These are phyloP conservation scores for Fusarium sp. DNA, from an alignment of 2,329 filamentous ascomycete genomes.

Conservation along the genomic window DNA sequence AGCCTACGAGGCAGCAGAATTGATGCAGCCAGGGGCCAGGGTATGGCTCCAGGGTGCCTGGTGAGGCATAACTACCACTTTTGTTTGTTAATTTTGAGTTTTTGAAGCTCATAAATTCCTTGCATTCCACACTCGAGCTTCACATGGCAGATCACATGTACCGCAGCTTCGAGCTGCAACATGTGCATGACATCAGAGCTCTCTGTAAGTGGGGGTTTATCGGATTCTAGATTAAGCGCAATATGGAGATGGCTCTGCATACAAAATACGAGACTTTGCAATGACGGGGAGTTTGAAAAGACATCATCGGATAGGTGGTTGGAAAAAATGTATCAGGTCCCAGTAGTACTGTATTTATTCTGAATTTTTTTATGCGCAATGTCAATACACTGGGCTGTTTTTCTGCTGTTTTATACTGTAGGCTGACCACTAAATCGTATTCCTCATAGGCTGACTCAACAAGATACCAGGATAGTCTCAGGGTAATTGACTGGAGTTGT, in stretches of 20 bases:
- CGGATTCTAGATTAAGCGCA: background rate
- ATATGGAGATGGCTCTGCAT: background rate
- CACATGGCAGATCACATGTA: constrained; percentile 2
- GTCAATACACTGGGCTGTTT: too few relatives aligned
- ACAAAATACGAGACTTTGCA: background rate
- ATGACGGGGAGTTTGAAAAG: background rate
- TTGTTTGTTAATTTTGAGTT: background rate
- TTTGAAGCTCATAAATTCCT: background rate
- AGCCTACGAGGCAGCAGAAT: constrained; percentile 38
- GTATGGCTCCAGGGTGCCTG: constrained; percentile 21
- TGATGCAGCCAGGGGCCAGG: constrained; percentile 20
- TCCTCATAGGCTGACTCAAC: background rate
- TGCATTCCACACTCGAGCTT: background rate
- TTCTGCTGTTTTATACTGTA: too few relatives aligned
- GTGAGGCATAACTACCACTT: constrained; percentile 1
- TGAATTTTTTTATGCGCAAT: too few relatives aligned
- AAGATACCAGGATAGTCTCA: too few relatives aligned
- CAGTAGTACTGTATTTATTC: background rate
- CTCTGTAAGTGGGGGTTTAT: background rate
- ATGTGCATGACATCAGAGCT: constrained; percentile 25
- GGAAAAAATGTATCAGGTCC: background rate
- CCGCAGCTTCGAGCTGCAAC: background rate
- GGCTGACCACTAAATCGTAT: background rate
- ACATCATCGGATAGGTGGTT: background rate
- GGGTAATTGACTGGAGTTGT: background rate